Evolutionary conservation across 169 alveolate species (phyloP).

Genomic region (Blepharisma undulans): DNA sequence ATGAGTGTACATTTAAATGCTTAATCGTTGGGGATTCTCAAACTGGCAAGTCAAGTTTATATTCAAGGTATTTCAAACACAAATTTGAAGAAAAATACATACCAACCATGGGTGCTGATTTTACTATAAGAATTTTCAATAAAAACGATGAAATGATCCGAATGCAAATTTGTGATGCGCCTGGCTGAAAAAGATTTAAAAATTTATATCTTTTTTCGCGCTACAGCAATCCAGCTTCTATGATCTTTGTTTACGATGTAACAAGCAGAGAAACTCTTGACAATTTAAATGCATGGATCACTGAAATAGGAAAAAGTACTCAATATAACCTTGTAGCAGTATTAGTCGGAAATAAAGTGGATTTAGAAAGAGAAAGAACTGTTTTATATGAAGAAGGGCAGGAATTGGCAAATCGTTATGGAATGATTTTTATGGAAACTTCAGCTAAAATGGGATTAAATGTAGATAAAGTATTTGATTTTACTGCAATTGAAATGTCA

Average conservation of each 20-base stretch:
- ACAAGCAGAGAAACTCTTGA: constrained; percentile 22
- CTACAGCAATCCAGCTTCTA: background rate
- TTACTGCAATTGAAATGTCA: constrained; percentile 56
- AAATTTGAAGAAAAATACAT: background rate
- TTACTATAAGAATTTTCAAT: background rate
- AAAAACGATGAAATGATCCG: background rate
- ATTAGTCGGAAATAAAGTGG: background rate
- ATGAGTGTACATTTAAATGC: background rate
- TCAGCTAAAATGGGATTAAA: constrained; percentile 79
- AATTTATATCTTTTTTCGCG: background rate
- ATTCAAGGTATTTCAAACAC: background rate
- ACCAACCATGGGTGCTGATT: background rate
- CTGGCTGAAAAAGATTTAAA: constrained; percentile 44
- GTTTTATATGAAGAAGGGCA: background rate
- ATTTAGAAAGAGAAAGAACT: background rate
- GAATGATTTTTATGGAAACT: constrained; percentile 69
- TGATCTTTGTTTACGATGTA: constrained; percentile 41
- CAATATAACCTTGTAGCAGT: constrained; percentile 91
- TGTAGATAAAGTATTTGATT: constrained; percentile 68
- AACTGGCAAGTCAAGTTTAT: background rate
- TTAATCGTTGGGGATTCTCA: background rate
- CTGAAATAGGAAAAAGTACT: constrained; percentile 93
- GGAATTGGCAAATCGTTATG: background rate
- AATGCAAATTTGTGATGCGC: constrained; percentile 33
- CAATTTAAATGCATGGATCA: constrained; percentile 62